phyloP scores from a whole-genome alignment of 805 yeast genomes.

The Clavispora asparagi region DNA sequence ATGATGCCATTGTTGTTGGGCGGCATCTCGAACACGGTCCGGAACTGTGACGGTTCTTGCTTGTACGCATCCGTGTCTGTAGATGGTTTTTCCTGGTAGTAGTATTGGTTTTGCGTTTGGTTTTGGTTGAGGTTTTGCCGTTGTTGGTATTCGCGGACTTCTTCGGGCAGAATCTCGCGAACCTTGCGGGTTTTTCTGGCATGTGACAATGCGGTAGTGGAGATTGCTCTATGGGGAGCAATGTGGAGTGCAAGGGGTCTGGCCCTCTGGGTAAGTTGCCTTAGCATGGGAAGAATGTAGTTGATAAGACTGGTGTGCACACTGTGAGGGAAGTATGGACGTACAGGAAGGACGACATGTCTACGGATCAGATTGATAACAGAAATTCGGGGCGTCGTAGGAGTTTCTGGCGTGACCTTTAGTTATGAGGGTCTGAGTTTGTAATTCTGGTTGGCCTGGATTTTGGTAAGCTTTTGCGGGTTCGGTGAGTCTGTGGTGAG shows the following conservation, averaged over 20 bases:
- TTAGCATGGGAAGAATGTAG: neutral
- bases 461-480: too few relatives aligned
- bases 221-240: neutral
- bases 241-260: neutral
- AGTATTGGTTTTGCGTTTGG: conserved; percentile 12
- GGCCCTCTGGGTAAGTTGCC: neutral
- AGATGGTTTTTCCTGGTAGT: conserved; percentile 27
- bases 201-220: neutral
- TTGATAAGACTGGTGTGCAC: neutral
- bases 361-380: too few relatives aligned
- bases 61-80: conserved; percentile 15
- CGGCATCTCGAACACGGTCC: conserved; percentile 29
- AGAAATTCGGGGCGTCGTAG: too few relatives aligned
- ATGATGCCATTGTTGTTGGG: conserved; percentile 48
- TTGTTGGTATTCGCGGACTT: conserved; percentile 19
- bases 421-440: too few relatives aligned
- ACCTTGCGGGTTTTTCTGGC: conserved; percentile 22
- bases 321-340: neutral
- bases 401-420: too few relatives aligned
- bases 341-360: neutral
- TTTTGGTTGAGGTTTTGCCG: conserved; percentile 2
- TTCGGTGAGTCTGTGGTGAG: too few relatives aligned
- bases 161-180: conserved; percentile 33
- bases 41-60: conserved; percentile 24
- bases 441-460: too few relatives aligned